Conservation (phyloP, 2,329 filamentous ascomycete species). For the Cladosporium cucumerinum region DNA sequence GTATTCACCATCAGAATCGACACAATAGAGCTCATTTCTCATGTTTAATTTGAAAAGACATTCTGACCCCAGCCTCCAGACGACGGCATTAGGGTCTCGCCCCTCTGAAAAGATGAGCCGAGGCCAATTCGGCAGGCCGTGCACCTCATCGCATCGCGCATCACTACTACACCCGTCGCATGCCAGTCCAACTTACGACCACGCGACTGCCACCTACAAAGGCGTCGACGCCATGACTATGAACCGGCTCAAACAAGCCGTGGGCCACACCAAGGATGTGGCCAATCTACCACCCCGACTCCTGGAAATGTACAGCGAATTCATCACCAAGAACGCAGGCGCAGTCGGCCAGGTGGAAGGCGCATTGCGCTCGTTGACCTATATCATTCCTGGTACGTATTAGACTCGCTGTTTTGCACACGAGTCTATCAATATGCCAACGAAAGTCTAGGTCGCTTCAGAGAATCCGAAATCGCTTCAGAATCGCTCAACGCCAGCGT, state of each 20-base stretch:
- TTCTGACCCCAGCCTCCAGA: background rate
- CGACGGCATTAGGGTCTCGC: background rate
- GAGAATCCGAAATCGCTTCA: constrained; percentile 90
- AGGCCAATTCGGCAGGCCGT: constrained; percentile 5
- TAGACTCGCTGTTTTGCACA: too few relatives aligned
- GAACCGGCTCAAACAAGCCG: constrained; percentile 30
- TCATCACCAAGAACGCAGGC: constrained; percentile 91
- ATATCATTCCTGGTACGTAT: constrained; percentile 94
- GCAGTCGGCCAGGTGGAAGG: constrained; percentile 95
- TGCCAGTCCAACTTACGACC: constrained; percentile 1
- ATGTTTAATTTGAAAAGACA: background rate
- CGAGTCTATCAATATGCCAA: constrained; percentile 24
- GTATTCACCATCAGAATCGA: background rate
- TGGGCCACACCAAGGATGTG: constrained; percentile 29
- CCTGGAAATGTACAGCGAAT: constrained; percentile 69
- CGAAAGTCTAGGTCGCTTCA: constrained; percentile 62
- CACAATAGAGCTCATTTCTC: background rate
- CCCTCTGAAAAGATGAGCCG: background rate
- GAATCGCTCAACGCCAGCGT: constrained; percentile 79
- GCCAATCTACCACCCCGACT: constrained; percentile 32
- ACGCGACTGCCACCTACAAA: background rate
- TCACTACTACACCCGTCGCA: constrained; percentile 1
- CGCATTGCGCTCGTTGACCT: constrained; percentile 84
- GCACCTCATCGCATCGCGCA: background rate
- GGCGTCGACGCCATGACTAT: constrained; percentile 24